Percentiles rank a stretch among this genome's conserved stretches.
These are phyloP conservation scores for Suillus subluteus DNA, from an alignment of 768 basidiomycete species.

Conservation along the genomic window DNA sequence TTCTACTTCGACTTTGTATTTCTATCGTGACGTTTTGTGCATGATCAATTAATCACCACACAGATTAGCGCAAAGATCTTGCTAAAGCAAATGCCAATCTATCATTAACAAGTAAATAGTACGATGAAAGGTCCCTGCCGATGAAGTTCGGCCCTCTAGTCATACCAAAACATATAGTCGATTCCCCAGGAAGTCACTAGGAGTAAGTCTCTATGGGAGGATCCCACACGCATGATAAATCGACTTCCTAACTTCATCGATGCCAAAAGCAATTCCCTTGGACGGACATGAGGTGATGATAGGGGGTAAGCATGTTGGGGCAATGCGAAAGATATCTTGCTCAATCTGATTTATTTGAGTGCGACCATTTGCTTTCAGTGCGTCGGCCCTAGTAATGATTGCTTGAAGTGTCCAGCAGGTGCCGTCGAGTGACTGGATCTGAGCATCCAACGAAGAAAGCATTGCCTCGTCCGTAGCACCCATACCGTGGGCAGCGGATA, in stretches of 20 bases:
- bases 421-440: slow-evolving; percentile 34
- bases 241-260: slow-evolving; percentile 58
- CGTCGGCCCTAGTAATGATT: slow-evolving; percentile 73
- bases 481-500: slow-evolving; percentile 70
- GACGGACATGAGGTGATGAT: slow-evolving; percentile 56
- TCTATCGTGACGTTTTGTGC: too few species aligned
- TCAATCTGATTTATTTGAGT: slow-evolving; percentile 46
- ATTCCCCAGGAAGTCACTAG: neutral
- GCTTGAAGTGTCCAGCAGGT: slow-evolving; percentile 67
- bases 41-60: too few species aligned
- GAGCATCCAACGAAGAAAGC: slow-evolving; percentile 52
- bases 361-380: slow-evolving; percentile 40
- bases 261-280: slow-evolving; percentile 57
- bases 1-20: too few species aligned
- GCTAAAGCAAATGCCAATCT: too few species aligned
- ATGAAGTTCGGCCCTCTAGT: neutral
- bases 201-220: slow-evolving; percentile 13
- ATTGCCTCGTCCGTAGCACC: slow-evolving; percentile 60
- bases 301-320: slow-evolving; percentile 67
- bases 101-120: too few species aligned
- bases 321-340: slow-evolving; percentile 52
- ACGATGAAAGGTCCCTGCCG: too few species aligned
- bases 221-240: slow-evolving; percentile 63
- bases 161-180: neutral
- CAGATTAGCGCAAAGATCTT: too few species aligned